A percentile compares a stretch with the other conserved stretches of the same genome.
phyloP scores from a whole-genome alignment of 345 rosid species.

The Camelina hispida region DNA sequence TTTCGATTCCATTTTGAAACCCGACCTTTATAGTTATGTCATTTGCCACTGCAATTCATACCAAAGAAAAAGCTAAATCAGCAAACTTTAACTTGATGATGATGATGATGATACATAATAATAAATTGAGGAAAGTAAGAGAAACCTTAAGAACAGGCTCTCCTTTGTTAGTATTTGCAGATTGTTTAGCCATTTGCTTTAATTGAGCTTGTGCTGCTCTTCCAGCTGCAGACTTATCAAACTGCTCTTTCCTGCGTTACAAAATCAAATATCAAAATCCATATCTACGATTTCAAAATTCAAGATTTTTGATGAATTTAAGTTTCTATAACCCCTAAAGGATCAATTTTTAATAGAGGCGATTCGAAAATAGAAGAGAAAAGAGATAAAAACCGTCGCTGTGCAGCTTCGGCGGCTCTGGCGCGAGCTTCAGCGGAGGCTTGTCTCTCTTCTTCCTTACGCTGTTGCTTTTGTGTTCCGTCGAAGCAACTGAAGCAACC shows the following conservation, averaged over 20 bases:
- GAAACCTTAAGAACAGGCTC: slow-evolving; percentile 89
- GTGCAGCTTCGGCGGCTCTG: slow-evolving; percentile 97
- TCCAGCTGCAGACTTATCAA: slow-evolving; percentile 90
- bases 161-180: slow-evolving; percentile 69
- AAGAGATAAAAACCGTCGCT: slow-evolving; percentile 58
- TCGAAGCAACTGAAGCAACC: slow-evolving; percentile 81
- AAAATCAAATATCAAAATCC: background rate
- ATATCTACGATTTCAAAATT: slow-evolving; percentile 9
- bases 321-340: background rate
- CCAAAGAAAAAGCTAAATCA: background rate
- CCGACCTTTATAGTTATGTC: slow-evolving; percentile 23
- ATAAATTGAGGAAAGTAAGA: background rate
- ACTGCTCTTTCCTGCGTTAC: slow-evolving; percentile 75
- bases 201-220: slow-evolving; percentile 87
- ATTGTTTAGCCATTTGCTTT: slow-evolving; percentile 76
- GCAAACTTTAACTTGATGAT: slow-evolving; percentile 7
- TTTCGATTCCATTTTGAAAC: background rate
- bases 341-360: background rate
- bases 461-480: slow-evolving; percentile 60
- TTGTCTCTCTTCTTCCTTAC: slow-evolving; percentile 68
- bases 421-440: slow-evolving; percentile 94
- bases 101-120: background rate
- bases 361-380: slow-evolving; percentile 10
- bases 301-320: background rate
- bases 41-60: slow-evolving; percentile 40